Evolutionary conservation across 768 basidiomycete species (phyloP), one percentile per base, ranked within the genome.

Genomic region (Leucocoprinus sp.): DNA sequence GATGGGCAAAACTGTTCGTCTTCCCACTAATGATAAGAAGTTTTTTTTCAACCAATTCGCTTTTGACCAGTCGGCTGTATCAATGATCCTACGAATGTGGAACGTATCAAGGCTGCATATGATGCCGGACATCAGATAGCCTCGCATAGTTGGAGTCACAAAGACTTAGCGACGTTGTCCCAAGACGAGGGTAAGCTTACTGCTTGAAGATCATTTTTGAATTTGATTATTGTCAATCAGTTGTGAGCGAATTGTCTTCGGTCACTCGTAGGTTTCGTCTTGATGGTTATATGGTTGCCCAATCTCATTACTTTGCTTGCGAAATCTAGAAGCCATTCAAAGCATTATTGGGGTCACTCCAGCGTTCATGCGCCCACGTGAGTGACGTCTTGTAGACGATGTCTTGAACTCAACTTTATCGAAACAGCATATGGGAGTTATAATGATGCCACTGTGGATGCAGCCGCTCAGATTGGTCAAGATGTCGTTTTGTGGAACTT

Each of bases 381-480:
- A 22, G 52, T 38, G 6, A 2, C 4, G 23, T 22, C 11, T 11
- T 18, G 12, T 24, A n/a, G n/a, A 31, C 8, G 14, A 5, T 8
- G 31, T n/a, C 11, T 31, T 5, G 4, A 31, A 31, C 9, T 4
- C n/a, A 12, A 12, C 31, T 43, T 43, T 14, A 31, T 12, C n/a
- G 6, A 31, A 11, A 35, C 18, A 64, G 64, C 69, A 2, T 69
- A 62, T 45, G 69, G 69, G 3, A 58, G 53, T 22, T 64, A 61
- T 55, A 67, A 69, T 42, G 54, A 64, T 37, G 33, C 50, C 1
- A 65, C 66, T 14, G 52, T 54, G 6, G 39, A 52, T 19, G 61
- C 52, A 12, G 52, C 59, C 12, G 47, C 35, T 11, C 39, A 38
- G 2, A 55, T 56, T 22, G 57, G 56, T 5, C 60, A 64, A 44